Evolutionary conservation across 208 protist species (phyloP), one percentile per base, ranked within the genome.

Genomic region (Perkinsela sp.): DNA sequence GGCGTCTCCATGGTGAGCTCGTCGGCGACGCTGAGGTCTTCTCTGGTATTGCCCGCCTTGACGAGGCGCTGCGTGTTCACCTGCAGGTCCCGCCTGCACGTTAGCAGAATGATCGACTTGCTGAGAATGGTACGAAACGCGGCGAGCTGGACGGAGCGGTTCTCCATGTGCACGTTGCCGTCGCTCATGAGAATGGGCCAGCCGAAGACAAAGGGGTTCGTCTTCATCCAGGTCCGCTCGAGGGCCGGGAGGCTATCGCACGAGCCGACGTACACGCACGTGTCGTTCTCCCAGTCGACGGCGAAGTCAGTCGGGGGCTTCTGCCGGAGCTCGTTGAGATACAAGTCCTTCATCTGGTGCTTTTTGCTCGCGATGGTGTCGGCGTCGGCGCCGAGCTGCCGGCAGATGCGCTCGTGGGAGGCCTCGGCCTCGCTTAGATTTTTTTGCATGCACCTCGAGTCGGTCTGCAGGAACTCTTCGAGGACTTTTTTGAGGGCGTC

Each of bases 161-260:
- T 85, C 57, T 90, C 77, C 48, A 89, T 73, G 70, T 85, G 73
- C 67, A 83, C 74, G 73, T 93, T 93, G 16, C 83, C 83, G 67
- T 90, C 83, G 68, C 85, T 88, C 68, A 91, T 73, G 48, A 94
- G 68, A 29, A 93, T 69, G 2, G 89, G 89, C 84, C 86, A 92
- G 2, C 84, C 85, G 78, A 93, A 94, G 22, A 94, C 76, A 75
- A 91, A 94, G 0, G 89, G 77, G 71, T 93, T 94, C 28, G 73
- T 79, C 73, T 90, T 90, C 81, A 92, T 87, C 68, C 90, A 73
- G 1, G 72, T 71, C 69, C 90, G 81, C 73, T 93, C 85, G 15
- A 85, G 70, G 6, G 87, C 68, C 1, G 82, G 79, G 74, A 90
- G 89, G 73, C 89, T 82, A 13, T 85, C 73, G 15, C 76, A 68